Percentiles rank a stretch among this genome's conserved stretches.
Evolutionary conservation across 202 grass and related monocot species (phyloP).

Genomic region (Eragrostis tef): DNA sequence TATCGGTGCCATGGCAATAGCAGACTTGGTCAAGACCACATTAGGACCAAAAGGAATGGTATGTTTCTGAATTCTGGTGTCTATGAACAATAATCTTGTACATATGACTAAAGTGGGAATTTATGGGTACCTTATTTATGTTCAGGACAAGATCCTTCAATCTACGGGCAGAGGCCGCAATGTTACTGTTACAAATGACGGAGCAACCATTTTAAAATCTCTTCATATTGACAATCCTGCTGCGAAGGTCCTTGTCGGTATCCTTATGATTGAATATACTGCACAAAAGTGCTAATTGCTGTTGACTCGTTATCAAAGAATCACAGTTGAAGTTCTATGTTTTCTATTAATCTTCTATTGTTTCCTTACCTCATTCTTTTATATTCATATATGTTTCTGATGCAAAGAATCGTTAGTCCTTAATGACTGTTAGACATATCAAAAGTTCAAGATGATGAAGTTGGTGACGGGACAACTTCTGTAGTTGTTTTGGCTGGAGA

Average conservation of each 20-base stretch:
- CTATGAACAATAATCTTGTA: background rate
- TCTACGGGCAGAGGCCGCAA: slow-evolving; percentile 78
- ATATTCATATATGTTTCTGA: background rate
- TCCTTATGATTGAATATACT: slow-evolving; percentile 50
- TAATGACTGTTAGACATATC: slow-evolving; percentile 77
- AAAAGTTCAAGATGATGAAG: slow-evolving; percentile 99
- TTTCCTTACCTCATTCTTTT: background rate
- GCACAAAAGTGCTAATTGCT: background rate
- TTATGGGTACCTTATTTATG: slow-evolving; percentile 7
- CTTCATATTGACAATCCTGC: slow-evolving; percentile 95
- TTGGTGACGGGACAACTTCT: slow-evolving; percentile 96
- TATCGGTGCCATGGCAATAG: slow-evolving; percentile 73
- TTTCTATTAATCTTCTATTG: slow-evolving; percentile 11
- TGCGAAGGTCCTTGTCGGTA: slow-evolving; percentile 97
- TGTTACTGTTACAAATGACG: slow-evolving; percentile 95
- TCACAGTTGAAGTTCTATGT: background rate
- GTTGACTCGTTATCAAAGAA: background rate
- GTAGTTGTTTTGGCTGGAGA: slow-evolving; percentile 97
- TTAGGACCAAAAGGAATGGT: slow-evolving; percentile 98
- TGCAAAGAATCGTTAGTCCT: slow-evolving; percentile 47
- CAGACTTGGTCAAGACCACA: slow-evolving; percentile 76
- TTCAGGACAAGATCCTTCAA: slow-evolving; percentile 91
- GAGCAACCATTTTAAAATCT: slow-evolving; percentile 90
- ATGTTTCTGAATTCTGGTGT: slow-evolving; percentile 26
- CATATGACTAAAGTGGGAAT: background rate